Percentiles rank a stretch among this genome's conserved stretches.
Evolutionary conservation across 768 basidiomycete genomes (phyloP).

Genomic region (Lyophyllum atratum): DNA sequence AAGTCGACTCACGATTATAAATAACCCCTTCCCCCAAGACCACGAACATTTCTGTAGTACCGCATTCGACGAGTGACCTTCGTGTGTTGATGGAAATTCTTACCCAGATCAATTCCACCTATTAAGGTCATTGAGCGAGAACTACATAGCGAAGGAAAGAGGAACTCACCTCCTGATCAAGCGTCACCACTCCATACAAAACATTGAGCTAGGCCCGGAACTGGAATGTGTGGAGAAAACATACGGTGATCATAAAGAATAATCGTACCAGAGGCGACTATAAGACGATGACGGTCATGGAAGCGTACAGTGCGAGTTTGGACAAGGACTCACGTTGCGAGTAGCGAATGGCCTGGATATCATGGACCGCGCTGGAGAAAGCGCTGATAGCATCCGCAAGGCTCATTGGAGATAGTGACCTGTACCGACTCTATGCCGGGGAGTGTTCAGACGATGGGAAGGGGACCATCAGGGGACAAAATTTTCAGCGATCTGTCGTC

Average conservation of each 20-base stretch:
- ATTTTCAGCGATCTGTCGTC: background rate
- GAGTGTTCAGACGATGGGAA: background rate
- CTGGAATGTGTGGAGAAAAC: constrained; percentile 17
- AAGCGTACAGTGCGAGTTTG: background rate
- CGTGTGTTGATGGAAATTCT: background rate
- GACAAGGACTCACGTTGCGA: constrained; percentile 40
- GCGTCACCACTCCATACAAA: constrained; percentile 43
- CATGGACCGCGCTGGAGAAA: constrained; percentile 28
- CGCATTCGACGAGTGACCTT: background rate
- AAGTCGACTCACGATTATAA: constrained; percentile 49
- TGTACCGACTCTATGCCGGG: background rate
- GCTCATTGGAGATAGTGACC: constrained; percentile 6
- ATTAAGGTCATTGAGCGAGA: constrained; percentile 5
- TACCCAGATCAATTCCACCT: constrained; percentile 62
- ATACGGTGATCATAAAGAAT: constrained; percentile 57
- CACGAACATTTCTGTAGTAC: constrained; percentile 47
- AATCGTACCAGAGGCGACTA: constrained; percentile 54
- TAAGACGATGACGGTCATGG: background rate
- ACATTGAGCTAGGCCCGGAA: background rate
- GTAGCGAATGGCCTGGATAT: constrained; percentile 43
- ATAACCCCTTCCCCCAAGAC: constrained; percentile 56
- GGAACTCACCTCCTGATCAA: constrained; percentile 50
- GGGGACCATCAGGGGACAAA: constrained; percentile 2
- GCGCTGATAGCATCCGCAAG: background rate
- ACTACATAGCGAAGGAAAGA: background rate